Conservation (phyloP, 805 yeast genomes). For the Candida ponderosae region DNA sequence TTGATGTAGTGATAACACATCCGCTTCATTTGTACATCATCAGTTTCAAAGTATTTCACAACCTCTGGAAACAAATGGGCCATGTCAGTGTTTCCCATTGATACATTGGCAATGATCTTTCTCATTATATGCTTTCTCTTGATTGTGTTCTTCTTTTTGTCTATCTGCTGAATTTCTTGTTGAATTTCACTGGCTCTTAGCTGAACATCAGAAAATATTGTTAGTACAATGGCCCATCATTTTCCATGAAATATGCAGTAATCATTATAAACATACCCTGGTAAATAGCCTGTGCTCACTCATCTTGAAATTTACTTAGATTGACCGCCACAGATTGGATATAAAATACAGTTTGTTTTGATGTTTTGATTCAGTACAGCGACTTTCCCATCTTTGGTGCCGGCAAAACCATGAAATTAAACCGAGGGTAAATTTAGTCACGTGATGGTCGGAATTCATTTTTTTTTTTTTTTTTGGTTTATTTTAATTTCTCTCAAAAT, state of each 20-base stretch:
- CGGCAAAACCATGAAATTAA: too few species aligned
- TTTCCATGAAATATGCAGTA: too few species aligned
- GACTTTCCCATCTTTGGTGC: too few species aligned
- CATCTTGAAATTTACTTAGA: slow-evolving; percentile 12
- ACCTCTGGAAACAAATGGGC: slow-evolving; percentile 59
- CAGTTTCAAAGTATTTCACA: slow-evolving; percentile 38
- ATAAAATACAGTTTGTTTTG: too few species aligned
- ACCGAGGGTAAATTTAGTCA: too few species aligned
- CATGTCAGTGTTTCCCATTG: slow-evolving; percentile 77
- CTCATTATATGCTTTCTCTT: slow-evolving; percentile 45
- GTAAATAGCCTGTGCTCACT: slow-evolving; percentile 14
- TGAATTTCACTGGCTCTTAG: slow-evolving; percentile 24
- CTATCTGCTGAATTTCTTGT: slow-evolving; percentile 23
- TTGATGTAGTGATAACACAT: slow-evolving; percentile 62
- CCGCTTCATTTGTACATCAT: slow-evolving; percentile 64
- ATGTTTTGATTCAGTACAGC: too few species aligned
- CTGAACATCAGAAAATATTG: neutral
- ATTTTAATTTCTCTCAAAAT: too few species aligned
- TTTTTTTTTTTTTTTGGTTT: too few species aligned
- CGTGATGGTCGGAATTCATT: too few species aligned
- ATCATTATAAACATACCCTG: slow-evolving; percentile 18
- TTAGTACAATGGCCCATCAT: neutral
- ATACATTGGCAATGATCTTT: slow-evolving; percentile 75
- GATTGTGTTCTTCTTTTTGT: slow-evolving; percentile 30
- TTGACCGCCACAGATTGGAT: too few species aligned